Evolutionary conservation across 495 filamentous ascomycete species (phyloP), one percentile per base, ranked within the genome.

Genomic region (Aspergillus leporis): DNA sequence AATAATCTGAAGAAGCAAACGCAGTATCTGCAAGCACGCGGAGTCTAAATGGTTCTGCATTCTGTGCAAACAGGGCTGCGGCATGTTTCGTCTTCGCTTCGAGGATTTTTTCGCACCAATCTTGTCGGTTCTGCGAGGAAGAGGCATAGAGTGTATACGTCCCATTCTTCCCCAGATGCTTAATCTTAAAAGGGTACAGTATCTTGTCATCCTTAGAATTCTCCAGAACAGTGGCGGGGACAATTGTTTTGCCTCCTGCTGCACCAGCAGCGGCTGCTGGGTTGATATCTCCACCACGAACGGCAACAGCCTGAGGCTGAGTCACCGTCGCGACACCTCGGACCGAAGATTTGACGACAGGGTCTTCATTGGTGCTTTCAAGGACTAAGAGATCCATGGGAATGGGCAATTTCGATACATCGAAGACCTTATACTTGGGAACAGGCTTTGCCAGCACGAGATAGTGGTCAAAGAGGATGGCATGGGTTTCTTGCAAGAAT

Each of bases 311-410:
- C 72, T 78, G 80, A 70, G 74, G 83, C 61, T 69, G 74, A 52
- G 77, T 76, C 61, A 83, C 70, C 13, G 81, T 77, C 55, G 84
- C 83, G 53, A 97, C 84, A 34, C 92, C 91, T 65, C 91, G 89
- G 28, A 90, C 78, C 2, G 83, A 76, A 10, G 90, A 90, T 68
- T 93, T 94, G 53, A 90, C 77, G 1, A 98, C 91, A 0, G 95
- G 89, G 56, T 96, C 92, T 59, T 99, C 94, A 58, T 92, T 88
- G 41, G 88, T 86, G 65, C 89, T 94, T 71, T 99, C 94, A 5
- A 99, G 77, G 21, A 93, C 90, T 25, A 99, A 77, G 32, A 99
- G 80, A 65, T 96, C 91, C 93, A 98, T 99, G 0, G 95, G 95
- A 63, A 99, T 97, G 22, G 94, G 94, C 73, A 94, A 77, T 74